Base-by-base conservation (phyloP, 2,329 filamentous ascomycete genomes). In the Dactylonectria estremocensis region DNA sequence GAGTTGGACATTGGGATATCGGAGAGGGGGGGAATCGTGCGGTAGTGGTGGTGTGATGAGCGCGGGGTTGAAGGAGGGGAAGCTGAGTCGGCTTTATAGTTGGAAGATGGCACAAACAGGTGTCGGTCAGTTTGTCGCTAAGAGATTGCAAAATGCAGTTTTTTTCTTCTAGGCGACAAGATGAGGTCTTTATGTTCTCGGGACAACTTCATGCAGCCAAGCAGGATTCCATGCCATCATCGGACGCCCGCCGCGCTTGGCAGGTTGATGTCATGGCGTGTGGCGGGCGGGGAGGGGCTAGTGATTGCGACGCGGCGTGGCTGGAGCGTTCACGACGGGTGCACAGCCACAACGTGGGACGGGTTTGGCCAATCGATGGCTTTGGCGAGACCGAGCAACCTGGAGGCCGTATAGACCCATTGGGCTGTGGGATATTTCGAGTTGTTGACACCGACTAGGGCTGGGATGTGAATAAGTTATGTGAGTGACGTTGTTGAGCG, bases 191-290 rank as follows among this genome's bases (percentile, higher is more conserved):
- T 45, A 46, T 59, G 48, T 60, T 13, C 43, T 28, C 22, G 4
- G 16, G 43, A 40, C 20, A 3, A 20, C 9, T 31, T 53, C 28
- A 18, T 53, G 31, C 50, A 20, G 31, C 46, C 66, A 72, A 73
- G 69, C 69, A 68, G 69, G 70, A 53, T 53, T 48, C 45, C 24
- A 46, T 28, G 14, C 46, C 53, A 31, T 52, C 53, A 31, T 20
- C 22, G 40, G 35, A 16, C 57, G 22, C 46, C 68, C 46, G 60
- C 69, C 68, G 71, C 24, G 53, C 65, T 52, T 65, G 58, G 37
- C 28, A 28, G 52, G 52, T 70, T 75, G 73, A 75, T 75, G 73
- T 75, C 73, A 74, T 75, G 58, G 57, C 46, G 20, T 50, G 71
- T 75, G 73, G 73, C 73, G 73, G 69, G 43, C 35, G 48, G 10